Evolutionary conservation across 192 early-diverging fungal genomes (phyloP).

Genomic region (Gamsiella multidivaricata): DNA sequence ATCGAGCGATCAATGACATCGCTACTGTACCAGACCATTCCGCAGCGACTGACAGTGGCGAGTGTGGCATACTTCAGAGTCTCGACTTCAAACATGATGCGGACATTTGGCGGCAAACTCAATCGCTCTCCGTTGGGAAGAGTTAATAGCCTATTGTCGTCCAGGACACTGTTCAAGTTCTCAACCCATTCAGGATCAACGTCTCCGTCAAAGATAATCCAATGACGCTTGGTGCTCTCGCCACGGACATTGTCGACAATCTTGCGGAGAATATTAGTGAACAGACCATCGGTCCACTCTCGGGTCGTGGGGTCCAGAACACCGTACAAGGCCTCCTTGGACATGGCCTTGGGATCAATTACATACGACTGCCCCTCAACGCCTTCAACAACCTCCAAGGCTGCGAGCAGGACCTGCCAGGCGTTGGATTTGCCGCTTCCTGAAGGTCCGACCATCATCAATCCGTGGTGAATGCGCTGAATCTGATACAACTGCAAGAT

Average conservation of each 20-base stretch:
- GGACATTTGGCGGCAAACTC: conserved; percentile 92
- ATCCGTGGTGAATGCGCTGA: conserved; percentile 97
- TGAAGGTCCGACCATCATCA: conserved; percentile 99
- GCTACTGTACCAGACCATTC: conserved; percentile 99
- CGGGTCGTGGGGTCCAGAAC: conserved; percentile 96
- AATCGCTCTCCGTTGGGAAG: conserved; percentile 99
- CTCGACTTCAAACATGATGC: conserved; percentile 99
- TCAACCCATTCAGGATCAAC: conserved; percentile 99
- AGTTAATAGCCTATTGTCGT: conserved; percentile 97
- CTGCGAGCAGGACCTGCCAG: conserved; percentile 94
- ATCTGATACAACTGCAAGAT: conserved; percentile 98
- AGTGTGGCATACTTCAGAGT: conserved; percentile 97
- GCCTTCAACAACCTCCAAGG: conserved; percentile 88
- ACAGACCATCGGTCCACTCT: conserved; percentile 99
- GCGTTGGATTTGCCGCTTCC: conserved; percentile 95
- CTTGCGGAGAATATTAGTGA: conserved; percentile 96
- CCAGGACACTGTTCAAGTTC: conserved; percentile 96
- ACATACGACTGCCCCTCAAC: conserved; percentile 93
- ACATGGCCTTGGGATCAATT: conserved; percentile 98
- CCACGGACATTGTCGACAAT: conserved; percentile 99
- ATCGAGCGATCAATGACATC: conserved; percentile 86
- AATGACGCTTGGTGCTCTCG: conserved; percentile 92
- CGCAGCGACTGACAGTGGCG: conserved; percentile 98
- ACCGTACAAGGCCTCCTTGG: conserved; percentile 97
- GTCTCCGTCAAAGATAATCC: conserved; percentile 99